Conservation (phyloP, 2,329 filamentous ascomycete species). For the Corniculantispora saksenae region DNA sequence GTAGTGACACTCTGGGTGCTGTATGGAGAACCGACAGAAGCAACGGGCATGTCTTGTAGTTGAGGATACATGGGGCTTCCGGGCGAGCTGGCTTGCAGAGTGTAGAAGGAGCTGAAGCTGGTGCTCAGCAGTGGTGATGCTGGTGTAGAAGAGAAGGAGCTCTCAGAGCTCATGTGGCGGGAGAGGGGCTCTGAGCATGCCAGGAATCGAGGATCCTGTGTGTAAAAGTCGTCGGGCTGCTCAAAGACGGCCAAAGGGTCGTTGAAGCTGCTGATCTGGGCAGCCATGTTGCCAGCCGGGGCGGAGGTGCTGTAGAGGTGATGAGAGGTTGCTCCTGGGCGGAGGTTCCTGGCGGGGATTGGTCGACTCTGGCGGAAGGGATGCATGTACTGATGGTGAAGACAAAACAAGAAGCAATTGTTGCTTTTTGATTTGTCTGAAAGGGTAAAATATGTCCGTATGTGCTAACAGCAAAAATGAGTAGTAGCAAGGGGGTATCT, state of each 20-base stretch:
- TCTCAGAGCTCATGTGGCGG: slow-evolving; percentile 32
- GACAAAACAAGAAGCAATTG: slow-evolving; percentile 10
- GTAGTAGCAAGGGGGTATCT: not conserved
- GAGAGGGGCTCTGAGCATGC: slow-evolving; percentile 26
- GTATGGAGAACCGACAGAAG: slow-evolving; percentile 18
- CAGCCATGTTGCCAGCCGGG: slow-evolving; percentile 9
- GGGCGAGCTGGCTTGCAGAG: slow-evolving; percentile 20
- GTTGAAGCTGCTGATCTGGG: not conserved
- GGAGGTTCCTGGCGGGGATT: slow-evolving; percentile 5
- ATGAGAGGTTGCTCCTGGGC: slow-evolving; percentile 9
- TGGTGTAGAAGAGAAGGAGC: slow-evolving; percentile 30
- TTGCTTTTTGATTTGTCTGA: not conserved
- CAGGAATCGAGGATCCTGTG: slow-evolving; percentile 13
- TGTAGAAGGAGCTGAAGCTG: slow-evolving; percentile 21
- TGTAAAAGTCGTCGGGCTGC: slow-evolving; percentile 1
- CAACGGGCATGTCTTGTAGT: slow-evolving; percentile 16
- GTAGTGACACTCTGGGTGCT: slow-evolving; percentile 24
- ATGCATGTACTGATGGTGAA: slow-evolving; percentile 9
- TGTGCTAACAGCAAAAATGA: not conserved
- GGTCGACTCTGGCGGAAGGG: slow-evolving; percentile 15
- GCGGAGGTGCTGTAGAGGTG: slow-evolving; percentile 11
- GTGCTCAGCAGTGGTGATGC: slow-evolving; percentile 28
- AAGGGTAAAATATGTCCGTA: not conserved
- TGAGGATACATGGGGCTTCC: slow-evolving; percentile 19
- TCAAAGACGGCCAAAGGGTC: not conserved